These are phyloP conservation scores for Thelonectria blattea DNA, from an alignment of 2,329 filamentous ascomycete genomes.

Conservation along the genomic window DNA sequence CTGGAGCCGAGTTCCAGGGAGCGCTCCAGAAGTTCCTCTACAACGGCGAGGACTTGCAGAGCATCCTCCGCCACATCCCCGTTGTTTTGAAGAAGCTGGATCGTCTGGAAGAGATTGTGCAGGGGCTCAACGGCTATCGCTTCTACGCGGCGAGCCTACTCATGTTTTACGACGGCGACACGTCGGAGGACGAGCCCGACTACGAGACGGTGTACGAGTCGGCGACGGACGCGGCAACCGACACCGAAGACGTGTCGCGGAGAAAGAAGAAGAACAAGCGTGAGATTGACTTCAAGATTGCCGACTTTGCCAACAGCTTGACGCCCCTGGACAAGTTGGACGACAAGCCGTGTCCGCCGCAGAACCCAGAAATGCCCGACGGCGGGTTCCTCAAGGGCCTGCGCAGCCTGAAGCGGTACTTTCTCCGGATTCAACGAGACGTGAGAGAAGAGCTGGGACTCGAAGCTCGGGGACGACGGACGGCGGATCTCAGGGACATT, in stretches of 20 bases:
- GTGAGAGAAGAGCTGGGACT: constrained; percentile 62
- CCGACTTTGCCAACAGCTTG: constrained; percentile 97
- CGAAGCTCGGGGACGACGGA: constrained; percentile 40
- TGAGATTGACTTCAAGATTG: constrained; percentile 92
- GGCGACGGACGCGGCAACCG: constrained; percentile 63
- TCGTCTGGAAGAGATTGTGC: constrained; percentile 82
- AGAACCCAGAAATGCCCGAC: constrained; percentile 81
- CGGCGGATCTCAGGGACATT: constrained; percentile 32
- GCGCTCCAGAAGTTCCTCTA: constrained; percentile 90
- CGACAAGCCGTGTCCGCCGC: constrained; percentile 76
- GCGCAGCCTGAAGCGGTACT: constrained; percentile 79
- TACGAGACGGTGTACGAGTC: constrained; percentile 62
- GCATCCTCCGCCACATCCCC: constrained; percentile 86
- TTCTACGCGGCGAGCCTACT: constrained; percentile 95
- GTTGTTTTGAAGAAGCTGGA: constrained; percentile 83
- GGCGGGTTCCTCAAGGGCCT: constrained; percentile 88
- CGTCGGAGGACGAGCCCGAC: constrained; percentile 53
- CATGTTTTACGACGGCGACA: constrained; percentile 94
- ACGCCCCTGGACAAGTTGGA: constrained; percentile 78
- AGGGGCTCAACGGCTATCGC: constrained; percentile 80
- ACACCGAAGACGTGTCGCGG: constrained; percentile 60
- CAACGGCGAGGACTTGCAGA: constrained; percentile 81
- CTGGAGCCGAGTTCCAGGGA: constrained; percentile 85
- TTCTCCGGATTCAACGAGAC: constrained; percentile 85
- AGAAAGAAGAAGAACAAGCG: constrained; percentile 56